Conservation (phyloP, 352 stramenopile genomes). For the Globisporangium irregulare region DNA sequence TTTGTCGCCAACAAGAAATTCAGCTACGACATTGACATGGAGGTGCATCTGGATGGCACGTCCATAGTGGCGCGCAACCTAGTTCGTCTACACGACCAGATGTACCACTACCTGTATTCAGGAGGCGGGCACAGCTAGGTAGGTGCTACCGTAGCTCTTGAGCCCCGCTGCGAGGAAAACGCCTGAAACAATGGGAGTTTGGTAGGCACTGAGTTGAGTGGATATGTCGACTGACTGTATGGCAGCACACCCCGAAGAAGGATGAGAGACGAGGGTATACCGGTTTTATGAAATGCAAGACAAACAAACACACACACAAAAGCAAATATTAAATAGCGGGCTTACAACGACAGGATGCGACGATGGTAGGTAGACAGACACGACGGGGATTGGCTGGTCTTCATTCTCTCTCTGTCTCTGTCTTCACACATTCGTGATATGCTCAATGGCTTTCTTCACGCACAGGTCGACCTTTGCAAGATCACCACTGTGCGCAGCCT, state of each 20-base stretch:
- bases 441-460: slow-evolving; percentile 65
- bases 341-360: slow-evolving; percentile 3
- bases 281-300: neutral
- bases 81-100: slow-evolving; percentile 93
- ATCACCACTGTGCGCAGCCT: neutral
- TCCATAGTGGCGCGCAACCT: slow-evolving; percentile 76
- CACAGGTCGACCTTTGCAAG: slow-evolving; percentile 45
- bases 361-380: neutral
- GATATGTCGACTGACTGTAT: neutral
- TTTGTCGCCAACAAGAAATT: slow-evolving; percentile 96
- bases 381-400: neutral
- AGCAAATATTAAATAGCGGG: slow-evolving; percentile 14
- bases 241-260: neutral
- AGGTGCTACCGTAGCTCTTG: neutral
- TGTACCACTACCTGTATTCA: slow-evolving; percentile 92
- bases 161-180: neutral
- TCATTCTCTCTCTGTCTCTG: neutral
- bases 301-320: neutral
- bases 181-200: neutral
- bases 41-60: slow-evolving; percentile 88
- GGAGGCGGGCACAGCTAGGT: slow-evolving; percentile 20
- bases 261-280: neutral
- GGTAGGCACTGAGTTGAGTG: neutral
- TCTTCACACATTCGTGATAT: slow-evolving; percentile 56
- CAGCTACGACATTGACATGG: slow-evolving; percentile 93